Evolutionary conservation across 148 eudicot genomes (phyloP).

Genomic region (Vaccinium myrtillus): DNA sequence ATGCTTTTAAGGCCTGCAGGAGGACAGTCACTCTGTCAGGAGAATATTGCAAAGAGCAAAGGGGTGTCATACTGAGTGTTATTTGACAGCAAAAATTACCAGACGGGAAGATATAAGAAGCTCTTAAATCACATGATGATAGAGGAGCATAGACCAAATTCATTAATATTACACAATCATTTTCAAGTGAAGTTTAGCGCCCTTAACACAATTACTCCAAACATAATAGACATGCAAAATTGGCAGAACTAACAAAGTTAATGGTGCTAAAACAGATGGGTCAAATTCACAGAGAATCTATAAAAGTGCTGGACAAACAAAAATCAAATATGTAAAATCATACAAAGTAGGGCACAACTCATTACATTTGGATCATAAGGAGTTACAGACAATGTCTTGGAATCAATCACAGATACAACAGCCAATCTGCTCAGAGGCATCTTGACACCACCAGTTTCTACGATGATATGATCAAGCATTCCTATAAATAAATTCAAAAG

Average conservation of each 20-base stretch:
- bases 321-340: neutral
- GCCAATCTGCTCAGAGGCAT: conserved; percentile 71
- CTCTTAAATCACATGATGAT: neutral
- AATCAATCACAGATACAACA: conserved; percentile 77
- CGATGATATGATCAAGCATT: conserved; percentile 93
- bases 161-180: neutral
- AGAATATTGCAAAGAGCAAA: conserved; percentile 8
- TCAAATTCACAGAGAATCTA: neutral
- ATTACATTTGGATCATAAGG: conserved; percentile 87
- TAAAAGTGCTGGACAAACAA: neutral
- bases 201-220: neutral
- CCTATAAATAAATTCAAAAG: conserved; percentile 43
- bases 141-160: neutral
- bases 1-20: conserved; percentile 71
- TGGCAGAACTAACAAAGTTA: neutral
- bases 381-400: conserved; percentile 73
- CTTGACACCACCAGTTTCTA: conserved; percentile 77
- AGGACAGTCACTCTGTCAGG: conserved; percentile 15
- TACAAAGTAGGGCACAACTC: conserved; percentile 1
- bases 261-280: neutral
- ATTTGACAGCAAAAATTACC: neutral
- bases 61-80: neutral
- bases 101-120: neutral
- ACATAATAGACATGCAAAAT: neutral
- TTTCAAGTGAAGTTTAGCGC: neutral